Evolutionary conservation across 2,329 filamentous ascomycete genomes (phyloP).

Genomic region (Phaeosphaeriaceae sp.): DNA sequence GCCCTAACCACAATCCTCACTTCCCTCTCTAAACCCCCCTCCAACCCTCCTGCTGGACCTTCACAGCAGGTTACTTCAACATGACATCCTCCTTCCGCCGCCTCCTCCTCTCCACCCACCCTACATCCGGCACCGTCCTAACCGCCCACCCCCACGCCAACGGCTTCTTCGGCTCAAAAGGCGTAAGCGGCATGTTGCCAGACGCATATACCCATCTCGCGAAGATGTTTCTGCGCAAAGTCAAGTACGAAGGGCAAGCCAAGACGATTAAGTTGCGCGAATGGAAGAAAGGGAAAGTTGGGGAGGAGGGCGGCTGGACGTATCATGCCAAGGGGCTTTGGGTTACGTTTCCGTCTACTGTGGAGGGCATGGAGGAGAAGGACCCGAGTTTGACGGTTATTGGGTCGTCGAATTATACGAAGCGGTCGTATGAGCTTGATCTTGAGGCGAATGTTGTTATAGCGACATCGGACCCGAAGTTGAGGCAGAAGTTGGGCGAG

Average conservation of each 20-base stretch:
- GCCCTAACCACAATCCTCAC: conserved; percentile 77
- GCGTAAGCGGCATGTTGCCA: conserved; percentile 87
- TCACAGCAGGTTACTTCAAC: conserved; percentile 98
- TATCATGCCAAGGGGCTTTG: conserved; percentile 98
- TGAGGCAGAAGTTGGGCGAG: conserved; percentile 75
- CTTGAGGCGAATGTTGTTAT: conserved; percentile 88
- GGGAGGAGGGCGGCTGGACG: conserved; percentile 86
- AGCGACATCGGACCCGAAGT: conserved; percentile 74
- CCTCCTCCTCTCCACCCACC: conserved; percentile 76
- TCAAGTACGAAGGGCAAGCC: conserved; percentile 59
- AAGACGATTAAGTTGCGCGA: conserved; percentile 77
- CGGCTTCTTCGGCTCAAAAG: conserved; percentile 88
- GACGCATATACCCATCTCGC: conserved; percentile 91
- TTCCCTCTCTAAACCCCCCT: conserved; percentile 72
- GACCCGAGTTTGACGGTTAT: conserved; percentile 81
- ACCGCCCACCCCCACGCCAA: conserved; percentile 94
- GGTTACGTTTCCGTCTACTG: conserved; percentile 70
- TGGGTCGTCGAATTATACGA: conserved; percentile 95
- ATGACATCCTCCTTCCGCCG: conserved; percentile 84
- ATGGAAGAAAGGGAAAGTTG: conserved; percentile 84
- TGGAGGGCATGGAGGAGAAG: conserved; percentile 52
- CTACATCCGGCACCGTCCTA: conserved; percentile 77
- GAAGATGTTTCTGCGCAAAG: conserved; percentile 75
- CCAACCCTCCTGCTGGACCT: conserved; percentile 81
- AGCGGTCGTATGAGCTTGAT: conserved; percentile 89